Evolutionary conservation across 2,329 filamentous ascomycete species (phyloP), one percentile per base, ranked within the genome.

Genomic region (Exophiala mesophila): DNA sequence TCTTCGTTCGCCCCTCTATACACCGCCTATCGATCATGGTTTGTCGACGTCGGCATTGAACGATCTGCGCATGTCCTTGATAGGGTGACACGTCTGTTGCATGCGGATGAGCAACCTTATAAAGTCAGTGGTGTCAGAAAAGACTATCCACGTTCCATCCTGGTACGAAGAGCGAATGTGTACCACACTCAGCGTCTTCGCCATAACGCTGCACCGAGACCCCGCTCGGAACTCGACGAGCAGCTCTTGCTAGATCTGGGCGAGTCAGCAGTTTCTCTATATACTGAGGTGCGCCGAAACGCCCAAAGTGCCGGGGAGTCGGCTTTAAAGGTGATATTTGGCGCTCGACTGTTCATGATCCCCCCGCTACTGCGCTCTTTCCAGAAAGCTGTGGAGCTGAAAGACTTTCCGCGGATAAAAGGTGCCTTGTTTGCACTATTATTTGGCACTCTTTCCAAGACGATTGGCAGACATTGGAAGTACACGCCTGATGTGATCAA

Each of bases 21-120:
- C 64, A 85, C 85, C 16, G 87, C 90, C 1, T 98, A 96, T 62
- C 77, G 88, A 31, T 92, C 87, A 6, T 98, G 89, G 88, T 97
- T 98, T 57, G 88, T 94, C 1, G 92, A 98, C 58, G 89, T 98
- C 29, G 92, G 94, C 13, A 94, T 96, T 47, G 92, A 98, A 66
- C 78, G 90, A 46, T 96, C 90, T 13, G 90, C 92, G 0, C 92
- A 96, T 61, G 86, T 94, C 2, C 72, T 97, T 7, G 92, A 98
- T 61, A 77, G 92, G 15, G 82, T 97, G 10, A 79, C 85, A 3
- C 79, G 88, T 39, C 76, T 98, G 1, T 84, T 96, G 60, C 82
- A 83, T 56, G 83, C 87, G 4, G 92, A 98, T 57, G 84, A 89
- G 47, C 80, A 87, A 17, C 85, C 90, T 0, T 98, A 96, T 72